Base-by-base conservation (phyloP, 2,329 filamentous ascomycete species). In the Hymenoscyphus linearis region DNA sequence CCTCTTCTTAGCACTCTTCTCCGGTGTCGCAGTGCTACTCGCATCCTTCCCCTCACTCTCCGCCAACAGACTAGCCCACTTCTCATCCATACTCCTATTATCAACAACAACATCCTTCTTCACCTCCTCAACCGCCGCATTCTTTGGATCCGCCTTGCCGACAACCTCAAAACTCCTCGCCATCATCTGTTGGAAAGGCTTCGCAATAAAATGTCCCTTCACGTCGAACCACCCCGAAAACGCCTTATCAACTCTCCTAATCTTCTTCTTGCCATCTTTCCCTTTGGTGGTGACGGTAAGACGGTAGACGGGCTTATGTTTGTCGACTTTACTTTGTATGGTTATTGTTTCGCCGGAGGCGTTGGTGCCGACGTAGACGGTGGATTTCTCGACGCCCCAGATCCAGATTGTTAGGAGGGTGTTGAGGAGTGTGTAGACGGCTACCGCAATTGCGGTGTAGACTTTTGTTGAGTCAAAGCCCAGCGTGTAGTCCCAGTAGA, bases 401-500 rank as follows among this genome's bases (percentile, higher is more conserved):
- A 96, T 85, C 95, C 95, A 99, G 69, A 86, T 83, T 40, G 90
- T 93, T 69, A 98, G 82, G 2, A 82, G 79, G 34, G 83, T 81
- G 73, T 97, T 98, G 57, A 99, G 77, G 2, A 89, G 58, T 50
- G 90, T 86, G 78, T 99, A 99, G 16, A 87, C 73, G 12, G 82
- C 80, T 4, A 98, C 93, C 3, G 95, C 93, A 44, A 81, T 83
- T 2, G 89, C 83, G 0, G 93, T 96, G 78, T 87, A 93, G 65
- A 82, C 78, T 76, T 95, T 96, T 18, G 93, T 96, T 64, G 77
- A 80, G 65, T 96, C 91, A 82, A 95, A 98, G 69, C 93, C 93
- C 55, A 92, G 80, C 73, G 90, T 91, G 79, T 91, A 96, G 81
- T 99, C 95, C 78, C 91, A 93, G 65, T 85, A 86, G 80, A 98